Evolutionary conservation across 495 filamentous ascomycete species (phyloP).

Genomic region (Daldinia concentrica): DNA sequence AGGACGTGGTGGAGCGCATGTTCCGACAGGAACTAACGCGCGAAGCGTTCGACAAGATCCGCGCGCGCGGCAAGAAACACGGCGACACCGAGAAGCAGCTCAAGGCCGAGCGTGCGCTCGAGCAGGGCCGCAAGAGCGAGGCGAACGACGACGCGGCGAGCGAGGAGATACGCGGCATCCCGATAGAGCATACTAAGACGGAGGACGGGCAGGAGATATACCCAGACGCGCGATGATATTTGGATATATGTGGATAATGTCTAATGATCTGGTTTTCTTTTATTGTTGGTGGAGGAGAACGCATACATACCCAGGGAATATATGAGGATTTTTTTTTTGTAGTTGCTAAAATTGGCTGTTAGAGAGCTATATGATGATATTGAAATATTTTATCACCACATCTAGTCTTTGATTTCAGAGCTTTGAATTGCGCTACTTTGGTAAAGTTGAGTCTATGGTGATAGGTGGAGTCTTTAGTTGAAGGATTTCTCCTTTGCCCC

Average conservation of each 20-base stretch:
- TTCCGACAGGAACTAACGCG: conserved; percentile 76
- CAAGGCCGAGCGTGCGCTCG: conserved; percentile 46
- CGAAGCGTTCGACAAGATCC: conserved; percentile 75
- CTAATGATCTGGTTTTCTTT: conserved; percentile 23
- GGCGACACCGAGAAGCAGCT: conserved; percentile 62
- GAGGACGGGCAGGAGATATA: conserved; percentile 22
- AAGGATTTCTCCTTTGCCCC: background rate
- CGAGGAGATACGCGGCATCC: conserved; percentile 33
- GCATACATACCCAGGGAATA: background rate
- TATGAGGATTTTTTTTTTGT: background rate
- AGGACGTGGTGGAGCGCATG: conserved; percentile 80
- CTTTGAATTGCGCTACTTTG: background rate
- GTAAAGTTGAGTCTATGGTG: background rate
- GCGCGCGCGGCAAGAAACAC: conserved; percentile 58
- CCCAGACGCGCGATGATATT: conserved; percentile 19
- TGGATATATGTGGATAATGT: conserved; percentile 19
- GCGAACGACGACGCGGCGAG: conserved; percentile 33
- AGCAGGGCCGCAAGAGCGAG: conserved; percentile 43
- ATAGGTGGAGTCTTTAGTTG: too few species aligned
- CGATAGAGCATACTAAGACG: conserved; percentile 13
- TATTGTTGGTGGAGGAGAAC: background rate
- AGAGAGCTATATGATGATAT: background rate
- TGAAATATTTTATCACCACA: background rate
- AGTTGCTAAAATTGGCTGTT: background rate
- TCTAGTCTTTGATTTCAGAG: background rate